Evolutionary conservation across 2,329 filamentous ascomycete genomes (phyloP).

Genomic region (Chaetomiaceae sp.): DNA sequence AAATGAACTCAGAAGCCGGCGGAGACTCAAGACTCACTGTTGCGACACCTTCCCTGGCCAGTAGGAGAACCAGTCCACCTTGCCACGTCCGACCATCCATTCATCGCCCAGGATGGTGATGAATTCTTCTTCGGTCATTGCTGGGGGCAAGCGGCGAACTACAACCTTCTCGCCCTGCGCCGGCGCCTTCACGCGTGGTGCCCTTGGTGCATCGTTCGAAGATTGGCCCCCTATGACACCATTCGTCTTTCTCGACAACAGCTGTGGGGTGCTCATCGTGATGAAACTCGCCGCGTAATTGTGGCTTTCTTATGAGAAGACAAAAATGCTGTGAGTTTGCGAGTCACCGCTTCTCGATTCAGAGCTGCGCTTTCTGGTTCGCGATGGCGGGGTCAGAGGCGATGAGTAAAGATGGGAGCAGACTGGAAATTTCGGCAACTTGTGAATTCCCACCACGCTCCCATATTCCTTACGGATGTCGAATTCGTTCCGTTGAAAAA

Average conservation of each 20-base stretch:
- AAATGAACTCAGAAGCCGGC: background rate
- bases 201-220: slow-evolving; percentile 36
- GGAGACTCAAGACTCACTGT: slow-evolving; percentile 61
- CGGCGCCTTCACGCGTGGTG: slow-evolving; percentile 46
- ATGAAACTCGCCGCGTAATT: background rate
- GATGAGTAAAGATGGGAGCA: no score
- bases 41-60: slow-evolving; percentile 67
- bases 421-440: no score
- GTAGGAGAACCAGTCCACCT: slow-evolving; percentile 77
- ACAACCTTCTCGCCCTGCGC: slow-evolving; percentile 75
- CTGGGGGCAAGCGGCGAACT: slow-evolving; percentile 79
- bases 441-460: no score
- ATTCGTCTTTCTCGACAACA: slow-evolving; percentile 41
- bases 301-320: background rate
- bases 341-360: background rate
- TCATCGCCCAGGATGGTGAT: slow-evolving; percentile 66
- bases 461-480: no score
- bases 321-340: background rate
- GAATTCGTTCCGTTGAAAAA: no score
- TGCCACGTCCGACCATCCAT: slow-evolving; percentile 77
- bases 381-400: background rate
- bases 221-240: slow-evolving; percentile 47
- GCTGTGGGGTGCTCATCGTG: slow-evolving; percentile 25
- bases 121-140: slow-evolving; percentile 77
- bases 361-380: background rate